Evolutionary conservation across 768 basidiomycete species (phyloP).

Genomic region (Gloeopeniophorella convolvens): DNA sequence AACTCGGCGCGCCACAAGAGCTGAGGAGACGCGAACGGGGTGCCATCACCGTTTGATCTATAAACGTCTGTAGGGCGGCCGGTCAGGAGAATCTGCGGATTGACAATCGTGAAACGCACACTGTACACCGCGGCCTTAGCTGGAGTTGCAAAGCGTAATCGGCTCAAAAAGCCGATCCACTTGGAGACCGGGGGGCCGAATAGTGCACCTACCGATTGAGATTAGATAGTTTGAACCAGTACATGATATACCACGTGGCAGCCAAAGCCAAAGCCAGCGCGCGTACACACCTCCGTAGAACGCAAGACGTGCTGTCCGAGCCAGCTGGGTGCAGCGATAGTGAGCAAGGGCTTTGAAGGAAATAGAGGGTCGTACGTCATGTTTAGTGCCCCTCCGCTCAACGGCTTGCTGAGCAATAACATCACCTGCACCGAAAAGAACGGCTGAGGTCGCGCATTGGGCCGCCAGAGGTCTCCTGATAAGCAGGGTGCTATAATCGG

Average conservation of each 20-base stretch:
- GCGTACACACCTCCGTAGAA: conserved; percentile 62
- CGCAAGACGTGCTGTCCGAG: conserved; percentile 55
- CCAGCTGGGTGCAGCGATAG: conserved; percentile 32
- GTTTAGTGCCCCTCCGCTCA: conserved; percentile 61
- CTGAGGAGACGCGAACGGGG: conserved; percentile 41
- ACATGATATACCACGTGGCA: too few species aligned
- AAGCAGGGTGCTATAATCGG: conserved; percentile 43
- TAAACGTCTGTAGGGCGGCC: conserved; percentile 47
- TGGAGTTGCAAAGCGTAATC: conserved; percentile 60
- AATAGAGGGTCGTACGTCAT: conserved; percentile 51
- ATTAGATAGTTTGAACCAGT: too few species aligned
- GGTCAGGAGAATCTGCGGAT: background rate
- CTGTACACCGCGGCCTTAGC: conserved; percentile 54
- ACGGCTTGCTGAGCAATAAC: conserved; percentile 82
- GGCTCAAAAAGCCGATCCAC: conserved; percentile 72
- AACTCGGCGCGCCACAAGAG: background rate
- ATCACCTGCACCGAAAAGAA: conserved; percentile 72
- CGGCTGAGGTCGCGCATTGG: conserved; percentile 57
- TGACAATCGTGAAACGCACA: conserved; percentile 40
- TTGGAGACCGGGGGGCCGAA: conserved; percentile 80
- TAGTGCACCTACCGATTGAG: conserved; percentile 41
- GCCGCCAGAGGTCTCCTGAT: conserved; percentile 55
- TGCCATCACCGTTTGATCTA: conserved; percentile 76
- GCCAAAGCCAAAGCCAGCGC: too few species aligned
- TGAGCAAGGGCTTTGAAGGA: background rate